Base-by-base conservation (phyloP, 2,329 filamentous ascomycete genomes). In the Apiospora phragmitis region DNA sequence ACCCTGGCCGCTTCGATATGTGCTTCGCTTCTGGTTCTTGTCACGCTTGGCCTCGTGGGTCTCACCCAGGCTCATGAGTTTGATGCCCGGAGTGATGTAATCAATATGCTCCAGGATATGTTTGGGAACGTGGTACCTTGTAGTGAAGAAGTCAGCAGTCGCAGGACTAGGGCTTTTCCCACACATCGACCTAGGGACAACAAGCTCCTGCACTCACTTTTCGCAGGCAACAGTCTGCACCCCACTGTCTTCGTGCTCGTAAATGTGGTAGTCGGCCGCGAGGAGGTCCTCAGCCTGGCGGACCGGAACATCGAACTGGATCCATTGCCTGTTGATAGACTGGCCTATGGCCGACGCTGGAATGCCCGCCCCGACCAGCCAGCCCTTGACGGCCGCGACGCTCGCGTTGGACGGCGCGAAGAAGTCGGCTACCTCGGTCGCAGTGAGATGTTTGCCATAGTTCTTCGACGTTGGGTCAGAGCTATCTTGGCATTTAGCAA, bases 11-110 rank as follows among this genome's bases (percentile, higher is more conserved):
- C 73, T 74, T 1, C 70, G 49, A 7, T 71, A 72, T 2, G 68
- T 74, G 9, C 66, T 71, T 65, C 69, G 68, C 62, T 73, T 77
- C 69, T 41, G 41, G 59, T 2, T 18, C 67, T 43, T 29, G 38
- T 5, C 38, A n/a, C 38, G 65, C 6, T n/a, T n/a, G n/a, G 26
- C 72, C 43, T 72, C 76, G 69, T 9, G 70, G 67, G 29, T 74
- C 18, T 62, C 73, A 18, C 73, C 74, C 35, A 73, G 67, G 62
- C 76, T 73, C 71, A 79, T 79, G n/a, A 89, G 80, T 72, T 86
- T 87, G 72, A 88, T 83, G 21, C 86, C 87, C 0, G 87, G 87
- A 0, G 85, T 89, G 47, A 90, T 84, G 76, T 88, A 89, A 78
- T 89, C 87, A 68, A 89, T 80, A 70, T 89, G 85, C 14, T 80